These are phyloP conservation scores for Prosopis cineraria DNA, from an alignment of 306 rosid species.

Conservation along the genomic window DNA sequence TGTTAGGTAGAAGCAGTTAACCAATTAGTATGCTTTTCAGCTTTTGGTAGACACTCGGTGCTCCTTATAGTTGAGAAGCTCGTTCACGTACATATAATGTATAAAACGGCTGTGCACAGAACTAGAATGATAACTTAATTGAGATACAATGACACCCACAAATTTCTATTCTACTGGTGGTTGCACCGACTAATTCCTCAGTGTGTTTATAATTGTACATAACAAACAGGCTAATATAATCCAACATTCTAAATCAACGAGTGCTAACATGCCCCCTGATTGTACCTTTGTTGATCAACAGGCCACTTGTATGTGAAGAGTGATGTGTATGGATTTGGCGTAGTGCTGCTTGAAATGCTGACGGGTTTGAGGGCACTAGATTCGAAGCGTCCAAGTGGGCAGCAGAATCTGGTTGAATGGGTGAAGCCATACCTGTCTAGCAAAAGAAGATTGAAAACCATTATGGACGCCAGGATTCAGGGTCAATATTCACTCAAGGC, in stretches of 20 bases:
- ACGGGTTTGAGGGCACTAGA: constrained; percentile 74
- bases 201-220: neutral
- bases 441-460: constrained; percentile 47
- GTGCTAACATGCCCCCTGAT: constrained; percentile 19
- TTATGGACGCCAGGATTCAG: constrained; percentile 62
- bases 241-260: neutral
- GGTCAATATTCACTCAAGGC: constrained; percentile 75
- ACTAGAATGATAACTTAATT: neutral
- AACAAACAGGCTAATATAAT: neutral
- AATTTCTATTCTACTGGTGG: neutral
- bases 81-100: neutral
- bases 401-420: constrained; percentile 77
- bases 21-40: neutral
- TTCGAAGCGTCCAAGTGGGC: constrained; percentile 42
- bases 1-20: neutral
- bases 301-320: constrained; percentile 92
- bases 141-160: neutral
- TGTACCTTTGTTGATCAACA: constrained; percentile 36
- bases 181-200: neutral
- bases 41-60: neutral
- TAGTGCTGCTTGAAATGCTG: constrained; percentile 79
- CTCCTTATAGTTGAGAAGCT: neutral
- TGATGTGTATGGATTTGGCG: constrained; percentile 93
- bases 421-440: constrained; percentile 52
- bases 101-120: neutral